Conservation (phyloP, 1,284 basidiomycete genomes). For the Cutaneotrichosporon cutaneum region DNA sequence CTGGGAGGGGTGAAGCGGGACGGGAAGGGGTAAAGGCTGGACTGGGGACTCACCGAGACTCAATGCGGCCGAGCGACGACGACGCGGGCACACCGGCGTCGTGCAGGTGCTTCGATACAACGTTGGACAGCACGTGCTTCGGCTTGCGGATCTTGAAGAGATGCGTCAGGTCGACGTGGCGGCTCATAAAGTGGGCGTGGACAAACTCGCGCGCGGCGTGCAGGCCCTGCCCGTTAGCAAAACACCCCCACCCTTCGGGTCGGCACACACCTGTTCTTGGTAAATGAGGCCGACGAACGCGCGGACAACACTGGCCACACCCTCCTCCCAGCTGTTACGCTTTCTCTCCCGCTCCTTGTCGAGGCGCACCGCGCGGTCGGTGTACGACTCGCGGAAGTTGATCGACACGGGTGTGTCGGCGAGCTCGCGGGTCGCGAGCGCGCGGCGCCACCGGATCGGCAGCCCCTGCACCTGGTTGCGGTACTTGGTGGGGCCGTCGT, state of each 20-base stretch:
- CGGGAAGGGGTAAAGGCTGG: too few species aligned
- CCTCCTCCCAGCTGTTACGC: conserved; percentile 44
- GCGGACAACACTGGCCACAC: conserved; percentile 53
- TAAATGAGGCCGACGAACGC: conserved; percentile 59
- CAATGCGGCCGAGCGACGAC: conserved; percentile 55
- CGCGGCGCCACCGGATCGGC: conserved; percentile 58
- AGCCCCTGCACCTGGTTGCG: conserved; percentile 29
- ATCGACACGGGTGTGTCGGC: conserved; percentile 31
- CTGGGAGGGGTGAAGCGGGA: background rate
- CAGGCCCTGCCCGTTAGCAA: conserved; percentile 61
- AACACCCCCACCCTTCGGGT: background rate
- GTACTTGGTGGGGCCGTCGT: conserved; percentile 26
- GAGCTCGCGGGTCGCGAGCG: conserved; percentile 53
- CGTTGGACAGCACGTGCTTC: conserved; percentile 73
- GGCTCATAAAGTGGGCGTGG: conserved; percentile 78
- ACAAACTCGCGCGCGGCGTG: conserved; percentile 78
- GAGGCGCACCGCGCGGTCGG: conserved; percentile 15
- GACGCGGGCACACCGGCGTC: conserved; percentile 59
- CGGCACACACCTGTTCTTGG: conserved; percentile 55
- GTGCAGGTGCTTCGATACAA: conserved; percentile 66
- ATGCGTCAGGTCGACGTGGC: conserved; percentile 73
- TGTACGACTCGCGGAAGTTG: conserved; percentile 28
- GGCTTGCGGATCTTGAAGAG: conserved; percentile 89
- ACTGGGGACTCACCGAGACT: conserved; percentile 63
- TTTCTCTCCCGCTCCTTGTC: conserved; percentile 23